Evolutionary conservation across 768 basidiomycete species (phyloP).

Genomic region (Trametes elegans): DNA sequence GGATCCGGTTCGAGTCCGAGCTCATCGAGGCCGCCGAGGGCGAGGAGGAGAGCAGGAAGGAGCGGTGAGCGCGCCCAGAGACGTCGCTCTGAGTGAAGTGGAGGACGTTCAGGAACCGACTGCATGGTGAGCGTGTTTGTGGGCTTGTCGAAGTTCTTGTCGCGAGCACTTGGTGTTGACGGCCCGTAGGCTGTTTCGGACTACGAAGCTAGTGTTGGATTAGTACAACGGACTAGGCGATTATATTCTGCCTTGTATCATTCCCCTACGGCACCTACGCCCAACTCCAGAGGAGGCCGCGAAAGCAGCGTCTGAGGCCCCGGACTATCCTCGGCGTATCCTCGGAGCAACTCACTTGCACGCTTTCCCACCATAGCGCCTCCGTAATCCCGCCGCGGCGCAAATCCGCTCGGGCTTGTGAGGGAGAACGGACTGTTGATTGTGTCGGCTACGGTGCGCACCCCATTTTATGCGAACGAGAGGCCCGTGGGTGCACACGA

Average conservation of each 20-base stretch:
- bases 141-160: not conserved
- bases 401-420: not conserved
- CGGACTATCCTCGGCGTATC: not conserved
- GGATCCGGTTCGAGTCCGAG: slow-evolving; percentile 55
- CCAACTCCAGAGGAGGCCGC: too few species aligned
- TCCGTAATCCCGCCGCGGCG: too few species aligned
- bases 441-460: not conserved
- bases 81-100: too few species aligned
- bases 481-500: not conserved
- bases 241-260: too few species aligned
- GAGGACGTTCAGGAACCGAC: too few species aligned
- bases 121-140: not conserved
- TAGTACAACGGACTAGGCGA: too few species aligned
- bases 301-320: too few species aligned
- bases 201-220: too few species aligned
- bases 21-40: slow-evolving; percentile 35
- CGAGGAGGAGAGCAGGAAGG: slow-evolving; percentile 12
- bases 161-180: too few species aligned
- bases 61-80: not conserved
- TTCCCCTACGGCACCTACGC: too few species aligned
- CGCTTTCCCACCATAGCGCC: not conserved
- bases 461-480: not conserved
- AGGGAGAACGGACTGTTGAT: not conserved
- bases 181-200: too few species aligned
- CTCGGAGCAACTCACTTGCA: not conserved